These are phyloP conservation scores for Lojkania enalia DNA, from an alignment of 2,329 filamentous ascomycete species.

Conservation along the genomic window DNA sequence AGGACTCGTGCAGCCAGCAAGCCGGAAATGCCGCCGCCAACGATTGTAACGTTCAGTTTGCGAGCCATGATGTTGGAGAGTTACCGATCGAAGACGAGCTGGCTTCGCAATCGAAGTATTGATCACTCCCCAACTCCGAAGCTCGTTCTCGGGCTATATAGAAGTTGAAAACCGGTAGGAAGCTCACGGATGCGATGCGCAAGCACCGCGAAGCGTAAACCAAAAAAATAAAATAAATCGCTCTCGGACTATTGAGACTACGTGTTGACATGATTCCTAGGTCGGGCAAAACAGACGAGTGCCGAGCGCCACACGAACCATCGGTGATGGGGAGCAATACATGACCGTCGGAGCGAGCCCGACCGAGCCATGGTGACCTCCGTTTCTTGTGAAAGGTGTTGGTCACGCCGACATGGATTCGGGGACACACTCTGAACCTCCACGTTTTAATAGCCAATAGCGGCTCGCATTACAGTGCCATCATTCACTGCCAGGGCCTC, in stretches of 20 bases:
- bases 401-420: background rate
- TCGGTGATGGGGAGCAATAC: constrained; percentile 9
- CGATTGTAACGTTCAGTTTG: constrained; percentile 3
- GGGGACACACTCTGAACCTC: background rate
- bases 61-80: constrained; percentile 8
- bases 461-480: background rate
- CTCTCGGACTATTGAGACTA: background rate
- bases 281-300: constrained; percentile 7
- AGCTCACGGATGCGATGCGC: background rate
- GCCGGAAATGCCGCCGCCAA: background rate
- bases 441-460: background rate
- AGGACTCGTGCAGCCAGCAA: background rate
- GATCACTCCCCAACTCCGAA: constrained; percentile 1
- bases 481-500: background rate
- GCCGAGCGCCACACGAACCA: constrained; percentile 6
- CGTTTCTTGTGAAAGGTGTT: constrained; percentile 1
- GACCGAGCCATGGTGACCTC: constrained; percentile 6
- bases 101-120: constrained; percentile 8
- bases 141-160: background rate
- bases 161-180: background rate
- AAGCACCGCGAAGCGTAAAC: background rate
- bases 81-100: constrained; percentile 8
- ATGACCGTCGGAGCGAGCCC: constrained; percentile 7
- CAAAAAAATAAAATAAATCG: background rate
- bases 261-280: background rate